Evolutionary conservation across 768 basidiomycete species (phyloP), one percentile per base, ranked within the genome.

Genomic region (Panellus pusillus): DNA sequence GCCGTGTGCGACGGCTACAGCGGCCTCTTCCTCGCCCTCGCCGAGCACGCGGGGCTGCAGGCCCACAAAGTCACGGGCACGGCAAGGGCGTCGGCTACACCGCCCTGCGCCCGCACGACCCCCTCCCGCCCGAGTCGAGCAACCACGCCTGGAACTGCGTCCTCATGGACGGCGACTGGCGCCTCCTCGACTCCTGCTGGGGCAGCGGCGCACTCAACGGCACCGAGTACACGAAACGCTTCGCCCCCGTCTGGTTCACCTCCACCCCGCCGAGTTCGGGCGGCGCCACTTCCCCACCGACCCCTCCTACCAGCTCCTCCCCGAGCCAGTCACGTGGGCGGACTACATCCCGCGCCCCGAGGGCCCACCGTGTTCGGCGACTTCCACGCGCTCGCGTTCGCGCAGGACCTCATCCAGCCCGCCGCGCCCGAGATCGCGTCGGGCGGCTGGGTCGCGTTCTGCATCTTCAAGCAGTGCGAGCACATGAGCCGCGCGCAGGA

Each of bases 1-100:
- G 79, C 78, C 29, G 77, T 79, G 9, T 80, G 79, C 54, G 77
- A 77, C 46, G 79, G 79, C 15, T 79, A 78, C 58, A 74, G 77
- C 4, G 76, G 74, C 4, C 60, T 80, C 24, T 80, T 77, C 58
- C 58, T 66, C 42, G 60, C 63, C 39, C 68, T 80, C 15, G 72
- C 73, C n/a, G 67, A 71, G 50, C 55, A 63, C 11, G 69, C 71
- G 9, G 75, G 74, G 7, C 61, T 79, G 32, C 71, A 75, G 50
- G 72, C 66, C 6, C 64, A 72, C 48, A 74, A 72, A 44, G 72
- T 79, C 4, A 64, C 67, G 24, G 78, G 77, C 76, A 78, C 47
- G 78, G 77, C 12, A 79, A 80, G 59, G 77, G 78, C 18, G 68
- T 70, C 32, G 78, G 77, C 36, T 76, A 75, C 52, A 49, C 52